These are phyloP conservation scores for Phaeosphaeriaceae sp. DNA, from an alignment of 2,329 filamentous ascomycete species.

Conservation along the genomic window DNA sequence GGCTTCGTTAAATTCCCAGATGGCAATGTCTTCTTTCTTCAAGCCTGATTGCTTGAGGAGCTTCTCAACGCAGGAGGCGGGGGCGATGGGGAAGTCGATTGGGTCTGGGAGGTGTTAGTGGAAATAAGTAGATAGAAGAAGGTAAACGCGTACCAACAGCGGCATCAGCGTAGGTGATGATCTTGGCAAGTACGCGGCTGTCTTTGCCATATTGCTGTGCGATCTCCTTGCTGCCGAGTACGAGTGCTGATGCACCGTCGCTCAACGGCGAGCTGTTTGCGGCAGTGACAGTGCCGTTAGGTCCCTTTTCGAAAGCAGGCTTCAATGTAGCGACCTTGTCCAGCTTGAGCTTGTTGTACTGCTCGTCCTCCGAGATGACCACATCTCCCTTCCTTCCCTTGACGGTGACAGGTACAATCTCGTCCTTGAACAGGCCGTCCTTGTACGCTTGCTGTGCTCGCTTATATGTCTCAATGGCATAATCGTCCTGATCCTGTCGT, in stretches of 20 bases:
- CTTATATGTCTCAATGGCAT: constrained; percentile 87
- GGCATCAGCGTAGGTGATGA: constrained; percentile 86
- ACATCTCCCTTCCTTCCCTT: constrained; percentile 80
- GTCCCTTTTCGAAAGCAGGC: constrained; percentile 87
- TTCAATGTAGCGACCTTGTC: constrained; percentile 88
- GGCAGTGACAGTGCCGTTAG: constrained; percentile 91
- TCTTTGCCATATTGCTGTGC: constrained; percentile 79
- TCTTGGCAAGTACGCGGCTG: constrained; percentile 84
- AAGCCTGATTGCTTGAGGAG: constrained; percentile 89
- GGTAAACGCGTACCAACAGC: constrained; percentile 68
- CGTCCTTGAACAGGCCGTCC: constrained; percentile 80
- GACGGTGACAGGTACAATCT: constrained; percentile 87
- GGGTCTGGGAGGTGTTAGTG: constrained; percentile 62
- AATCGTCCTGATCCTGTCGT: constrained; percentile 87
- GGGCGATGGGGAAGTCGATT: constrained; percentile 93
- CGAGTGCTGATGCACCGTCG: constrained; percentile 89
- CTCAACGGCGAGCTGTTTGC: constrained; percentile 95
- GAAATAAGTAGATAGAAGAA: no score
- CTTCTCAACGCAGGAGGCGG: constrained; percentile 88
- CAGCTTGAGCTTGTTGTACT: constrained; percentile 83
- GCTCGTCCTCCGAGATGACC: constrained; percentile 83
- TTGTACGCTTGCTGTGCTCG: constrained; percentile 91
- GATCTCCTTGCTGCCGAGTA: constrained; percentile 80
- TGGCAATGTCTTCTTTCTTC: constrained; percentile 85
- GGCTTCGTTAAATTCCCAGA: constrained; percentile 99